Evolutionary conservation across 2,329 filamentous ascomycete genomes (phyloP), one percentile per base, ranked within the genome.

Genomic region (Tricladium varicosporioides): DNA sequence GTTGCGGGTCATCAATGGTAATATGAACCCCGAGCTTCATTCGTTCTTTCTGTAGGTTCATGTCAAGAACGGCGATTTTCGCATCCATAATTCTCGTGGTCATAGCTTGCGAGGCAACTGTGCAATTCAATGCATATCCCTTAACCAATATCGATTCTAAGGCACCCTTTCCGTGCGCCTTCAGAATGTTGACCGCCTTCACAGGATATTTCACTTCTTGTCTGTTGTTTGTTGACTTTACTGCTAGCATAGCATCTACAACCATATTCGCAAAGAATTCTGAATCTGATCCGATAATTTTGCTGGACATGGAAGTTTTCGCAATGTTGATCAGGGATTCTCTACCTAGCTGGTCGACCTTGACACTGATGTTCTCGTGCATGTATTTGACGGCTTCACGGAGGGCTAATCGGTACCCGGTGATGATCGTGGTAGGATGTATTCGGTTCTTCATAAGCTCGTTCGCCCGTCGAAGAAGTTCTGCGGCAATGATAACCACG

Each of bases 361-460:
- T 96, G 69, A 91, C 91, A 80, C 91, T 93, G 74, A 99, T 88
- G 74, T 97, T 96, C 76, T 99, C 94, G 77, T 91, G 93, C 88
- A 99, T 95, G 78, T 97, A 99, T 78, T 96, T 95, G 72, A 99
- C 88, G 58, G 94, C 94, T 80, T 99, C 94, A 70, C 94, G 85
- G 66, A 99, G 83, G 60, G 94, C 94, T 69, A 99, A 84, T 70
- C 94, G 85, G 83, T 99, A 99, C 70, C 94, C 94, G 61, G 92
- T 97, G 73, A 99, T 99, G 77, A 99, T 97, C 60, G 95, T 99
- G 22, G 94, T 99, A 56, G 94, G 95, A 78, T 99, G 94, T 84
- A 99, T 99, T 74, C 92, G 90, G 84, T 97, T 99, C 82, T 94
- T 97, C 89, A 97, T 95, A 65, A 99, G 84, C 78, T 99, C 94